Conservation (phyloP, 169 alveolate species). For the Babesia divergens region DNA sequence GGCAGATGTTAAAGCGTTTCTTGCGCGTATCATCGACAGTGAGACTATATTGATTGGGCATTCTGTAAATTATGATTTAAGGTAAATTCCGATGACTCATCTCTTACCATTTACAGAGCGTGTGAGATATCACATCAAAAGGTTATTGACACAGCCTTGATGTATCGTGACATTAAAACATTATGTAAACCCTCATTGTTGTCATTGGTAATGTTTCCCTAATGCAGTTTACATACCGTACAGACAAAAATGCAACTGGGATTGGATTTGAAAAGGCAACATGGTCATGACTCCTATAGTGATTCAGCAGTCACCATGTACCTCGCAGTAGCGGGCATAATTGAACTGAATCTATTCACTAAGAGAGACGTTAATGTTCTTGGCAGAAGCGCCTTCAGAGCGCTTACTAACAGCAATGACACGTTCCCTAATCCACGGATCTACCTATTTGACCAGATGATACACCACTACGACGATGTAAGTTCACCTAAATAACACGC, state of each 20-base stretch:
- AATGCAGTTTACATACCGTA: background rate
- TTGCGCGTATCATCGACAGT: slow-evolving; percentile 42
- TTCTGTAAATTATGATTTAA: slow-evolving; percentile 62
- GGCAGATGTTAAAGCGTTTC: slow-evolving; percentile 46
- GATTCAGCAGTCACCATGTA: slow-evolving; percentile 64
- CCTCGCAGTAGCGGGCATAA: slow-evolving; percentile 60
- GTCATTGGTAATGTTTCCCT: slow-evolving; percentile 7
- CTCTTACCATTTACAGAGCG: slow-evolving; percentile 9
- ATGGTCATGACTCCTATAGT: slow-evolving; percentile 66
- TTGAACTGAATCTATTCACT: background rate
- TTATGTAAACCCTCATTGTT: slow-evolving; percentile 27
- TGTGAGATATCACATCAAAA: slow-evolving; percentile 40
- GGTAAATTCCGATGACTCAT: background rate
- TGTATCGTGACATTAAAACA: slow-evolving; percentile 19
- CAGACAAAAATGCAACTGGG: slow-evolving; percentile 51
- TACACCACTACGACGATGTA: background rate
- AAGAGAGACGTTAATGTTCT: background rate
- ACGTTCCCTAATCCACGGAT: background rate
- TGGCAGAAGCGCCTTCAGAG: background rate
- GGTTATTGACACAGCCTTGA: slow-evolving; percentile 59
- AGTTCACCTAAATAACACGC: background rate
- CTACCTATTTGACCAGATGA: slow-evolving; percentile 13
- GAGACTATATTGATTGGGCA: slow-evolving; percentile 64
- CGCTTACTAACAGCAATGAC: background rate
- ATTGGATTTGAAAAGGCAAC: slow-evolving; percentile 45